Evolutionary conservation across 768 basidiomycete species (phyloP), one percentile per base, ranked within the genome.

Genomic region (Suillus cothurnatus): DNA sequence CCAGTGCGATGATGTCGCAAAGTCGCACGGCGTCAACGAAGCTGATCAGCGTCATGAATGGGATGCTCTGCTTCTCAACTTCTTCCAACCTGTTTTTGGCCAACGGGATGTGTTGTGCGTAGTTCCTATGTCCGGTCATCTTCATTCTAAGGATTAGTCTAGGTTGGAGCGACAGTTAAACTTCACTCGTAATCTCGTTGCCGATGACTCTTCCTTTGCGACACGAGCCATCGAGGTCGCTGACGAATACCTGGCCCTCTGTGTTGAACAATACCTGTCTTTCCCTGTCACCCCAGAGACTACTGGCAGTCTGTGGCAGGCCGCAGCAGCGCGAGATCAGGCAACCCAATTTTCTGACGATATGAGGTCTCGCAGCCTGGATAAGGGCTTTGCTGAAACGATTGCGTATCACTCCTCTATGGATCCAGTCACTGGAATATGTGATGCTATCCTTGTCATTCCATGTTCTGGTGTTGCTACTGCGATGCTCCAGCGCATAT

Each of bases 231-330:
- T 3, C 2, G 4, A n/a, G 1, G 14, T 52, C 12, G 14, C 41
- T 19, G 0, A 0, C 6, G 1, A 6, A 9, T 61, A 49, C 15
- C 2, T 4, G 3, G 1, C 1, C 0, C 2, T 61, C 7, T 49
- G 60, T 31, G 0, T 0, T 6, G 39, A 43, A 4, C 28, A 31
- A 17, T 0, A 9, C 21, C 4, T 0, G 3, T 21, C 4, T 45
- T 8, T 45, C 43, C 19, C 2, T 19, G 1, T 2, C 17, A 41
- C 21, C 21, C 4, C 2, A 9, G 43, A 45, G 21, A 21, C 3
- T 3, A 9, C 21, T 45, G n/a, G 9, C 3, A n/a, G n/a, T 45
- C 11, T 8, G 21, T 2, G 11, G n/a, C 60, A 50, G 8, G 23
- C 60, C 21, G 3, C 4, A 8, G 45, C 23, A 21, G 61, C 41